These are phyloP conservation scores for Triticum timopheevii DNA, from an alignment of 176 grass and related monocot species.

Conservation along the genomic window DNA sequence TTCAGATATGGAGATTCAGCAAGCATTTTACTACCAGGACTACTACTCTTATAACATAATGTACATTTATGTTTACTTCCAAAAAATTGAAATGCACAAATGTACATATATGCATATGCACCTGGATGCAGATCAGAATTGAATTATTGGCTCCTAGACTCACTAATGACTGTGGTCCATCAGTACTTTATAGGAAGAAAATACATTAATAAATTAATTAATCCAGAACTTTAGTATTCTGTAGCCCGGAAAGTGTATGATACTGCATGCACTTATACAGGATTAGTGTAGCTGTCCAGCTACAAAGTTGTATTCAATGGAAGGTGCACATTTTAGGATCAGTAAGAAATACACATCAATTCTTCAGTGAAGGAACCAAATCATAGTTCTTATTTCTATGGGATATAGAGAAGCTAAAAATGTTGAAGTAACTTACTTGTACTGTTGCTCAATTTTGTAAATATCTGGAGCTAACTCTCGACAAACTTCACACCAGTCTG, in stretches of 20 bases:
- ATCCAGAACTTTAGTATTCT: neutral
- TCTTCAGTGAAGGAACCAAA: neutral
- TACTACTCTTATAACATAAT: neutral
- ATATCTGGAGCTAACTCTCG: conserved; percentile 80
- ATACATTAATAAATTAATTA: neutral
- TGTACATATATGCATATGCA: neutral
- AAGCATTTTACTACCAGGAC: neutral
- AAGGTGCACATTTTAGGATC: neutral
- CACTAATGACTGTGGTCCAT: neutral
- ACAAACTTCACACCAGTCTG: conserved; percentile 98
- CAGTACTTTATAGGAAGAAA: neutral
- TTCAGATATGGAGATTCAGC: neutral
- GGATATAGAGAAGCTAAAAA: neutral
- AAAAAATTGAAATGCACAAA: neutral
- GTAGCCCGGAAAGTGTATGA: neutral
- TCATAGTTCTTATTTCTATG: neutral
- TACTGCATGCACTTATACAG: neutral
- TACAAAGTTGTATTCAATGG: neutral
- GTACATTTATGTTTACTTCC: neutral
- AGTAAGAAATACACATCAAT: neutral
- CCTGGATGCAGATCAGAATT: neutral
- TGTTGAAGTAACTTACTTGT: conserved; percentile 48
- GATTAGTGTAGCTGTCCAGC: neutral
- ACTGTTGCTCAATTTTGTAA: conserved; percentile 81
- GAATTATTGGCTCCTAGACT: neutral